Conservation (phyloP, 1,284 basidiomycete species). For the Cryptococcus sp. region DNA sequence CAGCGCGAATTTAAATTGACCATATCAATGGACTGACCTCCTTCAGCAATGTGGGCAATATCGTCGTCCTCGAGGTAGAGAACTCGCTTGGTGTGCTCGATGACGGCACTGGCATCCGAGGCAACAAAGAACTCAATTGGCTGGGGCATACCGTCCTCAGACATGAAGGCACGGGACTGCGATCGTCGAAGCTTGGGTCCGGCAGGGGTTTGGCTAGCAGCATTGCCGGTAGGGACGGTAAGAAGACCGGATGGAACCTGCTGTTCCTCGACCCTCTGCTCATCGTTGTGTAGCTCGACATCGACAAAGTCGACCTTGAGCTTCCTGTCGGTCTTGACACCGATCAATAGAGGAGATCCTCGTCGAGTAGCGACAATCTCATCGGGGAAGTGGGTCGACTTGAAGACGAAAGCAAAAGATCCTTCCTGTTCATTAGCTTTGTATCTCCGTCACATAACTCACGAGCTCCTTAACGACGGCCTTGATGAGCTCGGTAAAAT, state of each 20-base stretch:
- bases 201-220: slow-evolving; percentile 41
- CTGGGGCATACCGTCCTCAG: slow-evolving; percentile 95
- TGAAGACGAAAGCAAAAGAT: slow-evolving; percentile 99
- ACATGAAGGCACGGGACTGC: slow-evolving; percentile 97
- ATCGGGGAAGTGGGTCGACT: slow-evolving; percentile 92
- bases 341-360: slow-evolving; percentile 93
- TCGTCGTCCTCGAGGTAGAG: slow-evolving; percentile 99
- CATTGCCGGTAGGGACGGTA: slow-evolving; percentile 61
- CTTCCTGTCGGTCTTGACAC: slow-evolving; percentile 99
- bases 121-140: slow-evolving; percentile 99
- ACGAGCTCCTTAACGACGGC: slow-evolving; percentile 90
- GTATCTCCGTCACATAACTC: too few species aligned
- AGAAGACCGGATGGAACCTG: slow-evolving; percentile 56
- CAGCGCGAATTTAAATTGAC: neutral
- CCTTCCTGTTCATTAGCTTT: slow-evolving; percentile 59
- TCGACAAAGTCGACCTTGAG: slow-evolving; percentile 99
- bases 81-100: slow-evolving; percentile 99
- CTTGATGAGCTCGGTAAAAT: slow-evolving; percentile 91
- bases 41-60: slow-evolving; percentile 95
- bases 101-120: slow-evolving; percentile 91
- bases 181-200: slow-evolving; percentile 84
- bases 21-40: slow-evolving; percentile 48
- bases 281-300: slow-evolving; percentile 81
- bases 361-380: slow-evolving; percentile 94
- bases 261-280: slow-evolving; percentile 44